These are phyloP conservation scores for Spinellus fusiger DNA, from an alignment of 192 early-diverging fungal species.

Conservation along the genomic window DNA sequence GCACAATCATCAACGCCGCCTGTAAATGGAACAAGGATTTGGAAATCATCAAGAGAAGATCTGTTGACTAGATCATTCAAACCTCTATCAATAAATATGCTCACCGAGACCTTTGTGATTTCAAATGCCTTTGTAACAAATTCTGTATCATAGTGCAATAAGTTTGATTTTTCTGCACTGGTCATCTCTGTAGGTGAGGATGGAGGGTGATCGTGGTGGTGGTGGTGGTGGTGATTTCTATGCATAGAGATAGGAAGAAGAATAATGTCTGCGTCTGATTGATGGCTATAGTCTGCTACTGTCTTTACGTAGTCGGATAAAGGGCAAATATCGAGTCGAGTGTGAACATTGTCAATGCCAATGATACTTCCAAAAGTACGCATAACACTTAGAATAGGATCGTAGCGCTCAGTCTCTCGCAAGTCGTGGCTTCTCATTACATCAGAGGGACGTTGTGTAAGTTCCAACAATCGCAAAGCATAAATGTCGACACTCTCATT, in stretches of 20 bases:
- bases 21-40: constrained; percentile 64
- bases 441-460: constrained; percentile 75
- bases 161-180: too few relatives aligned
- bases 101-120: constrained; percentile 39
- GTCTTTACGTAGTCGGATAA: constrained; percentile 64
- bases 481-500: constrained; percentile 22
- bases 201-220: not conserved
- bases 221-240: not conserved
- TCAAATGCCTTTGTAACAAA: constrained; percentile 13
- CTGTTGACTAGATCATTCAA: constrained; percentile 38
- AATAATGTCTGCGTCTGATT: constrained; percentile 57
- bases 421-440: constrained; percentile 73
- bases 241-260: constrained; percentile 53
- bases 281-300: constrained; percentile 49
- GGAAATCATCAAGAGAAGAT: not conserved
- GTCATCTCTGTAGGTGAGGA: not conserved
- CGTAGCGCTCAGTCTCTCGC: constrained; percentile 52
- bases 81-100: constrained; percentile 65
- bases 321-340: constrained; percentile 54
- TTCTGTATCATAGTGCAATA: not conserved
- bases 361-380: constrained; percentile 74
- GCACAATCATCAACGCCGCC: constrained; percentile 73
- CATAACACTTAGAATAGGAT: constrained; percentile 79
- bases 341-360: constrained; percentile 41
- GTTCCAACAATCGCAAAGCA: constrained; percentile 74